These are phyloP conservation scores for Mimosa bimucronata DNA, from an alignment of 306 rosid genomes.

Conservation along the genomic window DNA sequence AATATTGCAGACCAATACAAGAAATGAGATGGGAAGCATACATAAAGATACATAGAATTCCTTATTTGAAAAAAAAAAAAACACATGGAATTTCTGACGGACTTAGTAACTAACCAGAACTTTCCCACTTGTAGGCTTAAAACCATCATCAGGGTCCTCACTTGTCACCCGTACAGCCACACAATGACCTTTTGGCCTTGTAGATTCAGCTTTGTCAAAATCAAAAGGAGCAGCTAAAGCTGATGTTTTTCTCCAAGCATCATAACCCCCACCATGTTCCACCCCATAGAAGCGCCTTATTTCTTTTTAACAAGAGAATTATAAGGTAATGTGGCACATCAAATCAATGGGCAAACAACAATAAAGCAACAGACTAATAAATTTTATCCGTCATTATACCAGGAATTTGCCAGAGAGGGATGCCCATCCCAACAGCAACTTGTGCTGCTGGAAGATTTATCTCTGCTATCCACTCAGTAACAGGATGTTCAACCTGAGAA, in stretches of 20 bases:
- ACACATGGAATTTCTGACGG: conserved; percentile 32
- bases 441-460: conserved; percentile 97
- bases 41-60: conserved; percentile 35
- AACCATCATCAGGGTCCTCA: conserved; percentile 99
- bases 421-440: conserved; percentile 96
- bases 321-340: conserved; percentile 31
- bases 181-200: conserved; percentile 94
- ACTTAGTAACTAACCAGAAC: conserved; percentile 74
- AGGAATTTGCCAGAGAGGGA: conserved; percentile 99
- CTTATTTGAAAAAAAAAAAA: not conserved
- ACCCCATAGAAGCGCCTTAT: conserved; percentile 93
- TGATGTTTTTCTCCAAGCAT: conserved; percentile 94
- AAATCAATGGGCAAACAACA: conserved; percentile 22
- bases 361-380: conserved; percentile 31
- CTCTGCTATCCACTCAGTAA: conserved; percentile 99
- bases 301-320: conserved; percentile 59
- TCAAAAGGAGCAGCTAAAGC: conserved; percentile 80
- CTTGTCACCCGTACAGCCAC: conserved; percentile 99
- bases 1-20: conserved; percentile 38
- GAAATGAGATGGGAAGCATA: conserved; percentile 14
- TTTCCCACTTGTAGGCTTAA: conserved; percentile 98
- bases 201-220: conserved; percentile 89
- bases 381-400: conserved; percentile 53
- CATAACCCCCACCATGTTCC: conserved; percentile 93
- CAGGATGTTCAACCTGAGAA: conserved; percentile 96